Evolutionary conservation across 2,329 filamentous ascomycete species (phyloP).

Genomic region (Niveomyces coronatus): DNA sequence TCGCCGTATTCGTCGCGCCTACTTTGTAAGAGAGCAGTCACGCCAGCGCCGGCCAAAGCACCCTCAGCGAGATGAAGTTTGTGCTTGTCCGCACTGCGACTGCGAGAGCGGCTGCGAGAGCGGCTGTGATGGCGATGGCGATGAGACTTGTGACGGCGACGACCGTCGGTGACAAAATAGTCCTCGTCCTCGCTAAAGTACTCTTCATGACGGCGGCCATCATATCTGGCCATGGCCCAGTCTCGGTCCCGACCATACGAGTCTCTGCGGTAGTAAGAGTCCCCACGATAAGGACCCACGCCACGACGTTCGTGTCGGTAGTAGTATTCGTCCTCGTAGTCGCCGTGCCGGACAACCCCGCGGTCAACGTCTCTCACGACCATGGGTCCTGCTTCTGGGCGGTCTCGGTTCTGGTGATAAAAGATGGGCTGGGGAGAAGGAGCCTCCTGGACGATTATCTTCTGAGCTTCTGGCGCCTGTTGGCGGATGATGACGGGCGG

Average conservation of each 20-base stretch:
- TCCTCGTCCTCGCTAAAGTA: slow-evolving; percentile 39
- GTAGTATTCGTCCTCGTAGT: slow-evolving; percentile 39
- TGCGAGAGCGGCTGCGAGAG: slow-evolving; percentile 38
- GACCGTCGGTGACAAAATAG: slow-evolving; percentile 34
- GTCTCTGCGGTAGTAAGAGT: slow-evolving; percentile 17
- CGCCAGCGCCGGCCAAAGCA: slow-evolving; percentile 52
- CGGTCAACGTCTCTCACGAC: slow-evolving; percentile 30
- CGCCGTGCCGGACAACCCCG: slow-evolving; percentile 25
- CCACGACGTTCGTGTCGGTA: slow-evolving; percentile 38
- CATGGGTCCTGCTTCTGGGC: slow-evolving; percentile 33
- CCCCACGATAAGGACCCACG: slow-evolving; percentile 26
- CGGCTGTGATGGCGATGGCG: slow-evolving; percentile 29
- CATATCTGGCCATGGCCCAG: slow-evolving; percentile 25
- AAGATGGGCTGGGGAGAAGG: slow-evolving; percentile 41
- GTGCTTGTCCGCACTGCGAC: slow-evolving; percentile 38
- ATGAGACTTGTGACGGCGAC: slow-evolving; percentile 34
- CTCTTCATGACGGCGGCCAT: slow-evolving; percentile 32
- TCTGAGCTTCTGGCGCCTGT: slow-evolving; percentile 43
- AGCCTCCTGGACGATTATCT: slow-evolving; percentile 51
- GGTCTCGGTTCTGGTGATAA: slow-evolving; percentile 34
- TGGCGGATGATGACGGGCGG: slow-evolving; percentile 47
- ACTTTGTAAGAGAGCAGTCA: slow-evolving; percentile 47
- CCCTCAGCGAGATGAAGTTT: slow-evolving; percentile 53
- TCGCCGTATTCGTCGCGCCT: slow-evolving; percentile 42
- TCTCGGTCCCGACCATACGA: slow-evolving; percentile 23